Conservation (phyloP, 805 yeast genomes). For the Lipomyces kockii region DNA sequence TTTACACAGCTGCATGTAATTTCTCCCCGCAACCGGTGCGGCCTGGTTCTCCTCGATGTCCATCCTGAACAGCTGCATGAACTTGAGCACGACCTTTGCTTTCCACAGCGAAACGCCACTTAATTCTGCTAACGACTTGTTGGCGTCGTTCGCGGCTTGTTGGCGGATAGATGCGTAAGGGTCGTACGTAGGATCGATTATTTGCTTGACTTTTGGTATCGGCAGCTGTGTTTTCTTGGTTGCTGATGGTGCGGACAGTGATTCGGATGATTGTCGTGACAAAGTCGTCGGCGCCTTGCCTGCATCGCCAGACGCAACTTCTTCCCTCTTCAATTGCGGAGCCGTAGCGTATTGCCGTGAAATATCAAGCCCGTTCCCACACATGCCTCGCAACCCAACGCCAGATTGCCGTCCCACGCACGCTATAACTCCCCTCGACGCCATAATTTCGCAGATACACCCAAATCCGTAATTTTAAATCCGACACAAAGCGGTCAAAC, state of each 20-base stretch:
- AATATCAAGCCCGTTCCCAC: too few species aligned
- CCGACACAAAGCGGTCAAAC: too few species aligned
- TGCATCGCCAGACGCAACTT: not conserved
- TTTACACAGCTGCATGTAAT: conserved; percentile 85
- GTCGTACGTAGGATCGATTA: conserved; percentile 20
- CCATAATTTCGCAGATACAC: not conserved
- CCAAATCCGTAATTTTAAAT: not conserved
- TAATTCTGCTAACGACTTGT: conserved; percentile 24
- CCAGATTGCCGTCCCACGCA: not conserved
- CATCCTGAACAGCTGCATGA: conserved; percentile 57
- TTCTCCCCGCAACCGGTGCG: conserved; percentile 91
- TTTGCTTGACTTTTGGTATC: conserved; percentile 10
- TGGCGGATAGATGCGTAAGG: conserved; percentile 19
- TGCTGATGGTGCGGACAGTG: not conserved
- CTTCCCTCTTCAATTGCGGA: not conserved
- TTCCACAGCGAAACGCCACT: conserved; percentile 30
- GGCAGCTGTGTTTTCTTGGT: conserved; percentile 25
- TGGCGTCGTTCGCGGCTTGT: conserved; percentile 8
- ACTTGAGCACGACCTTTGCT: conserved; percentile 13
- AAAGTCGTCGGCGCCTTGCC: not conserved
- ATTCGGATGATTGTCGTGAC: not conserved
- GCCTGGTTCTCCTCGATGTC: conserved; percentile 94
- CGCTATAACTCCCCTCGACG: not conserved
- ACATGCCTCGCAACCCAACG: not conserved
- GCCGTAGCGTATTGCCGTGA: not conserved